These are phyloP conservation scores for Solanum clarkiae DNA, from an alignment of 257 asterid species.

Conservation along the genomic window DNA sequence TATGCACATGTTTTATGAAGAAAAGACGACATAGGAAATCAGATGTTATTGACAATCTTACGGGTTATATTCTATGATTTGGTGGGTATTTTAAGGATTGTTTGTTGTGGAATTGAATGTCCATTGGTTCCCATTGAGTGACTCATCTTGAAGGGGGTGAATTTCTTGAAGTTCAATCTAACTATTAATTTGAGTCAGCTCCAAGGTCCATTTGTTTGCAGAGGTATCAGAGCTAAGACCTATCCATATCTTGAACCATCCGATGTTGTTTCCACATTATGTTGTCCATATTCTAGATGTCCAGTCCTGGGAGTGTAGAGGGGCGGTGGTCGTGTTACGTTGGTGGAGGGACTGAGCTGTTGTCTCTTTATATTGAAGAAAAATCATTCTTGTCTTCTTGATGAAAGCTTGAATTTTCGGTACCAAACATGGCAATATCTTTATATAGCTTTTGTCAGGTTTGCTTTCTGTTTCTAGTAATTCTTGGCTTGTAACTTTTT, in stretches of 20 bases:
- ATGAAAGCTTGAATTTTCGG: neutral
- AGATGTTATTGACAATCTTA: neutral
- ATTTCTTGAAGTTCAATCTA: neutral
- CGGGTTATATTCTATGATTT: neutral
- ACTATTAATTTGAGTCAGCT: neutral
- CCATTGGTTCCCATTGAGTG: neutral
- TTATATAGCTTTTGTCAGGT: neutral
- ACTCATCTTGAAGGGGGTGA: slow-evolving; percentile 2
- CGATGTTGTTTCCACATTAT: neutral
- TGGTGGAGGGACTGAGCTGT: neutral
- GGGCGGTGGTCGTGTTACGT: neutral
- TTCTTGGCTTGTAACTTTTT: neutral
- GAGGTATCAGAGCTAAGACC: neutral
- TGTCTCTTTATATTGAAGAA: neutral
- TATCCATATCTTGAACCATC: neutral
- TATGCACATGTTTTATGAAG: neutral
- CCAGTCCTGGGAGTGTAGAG: neutral
- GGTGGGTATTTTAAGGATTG: neutral
- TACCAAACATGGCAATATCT: neutral
- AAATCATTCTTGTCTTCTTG: neutral
- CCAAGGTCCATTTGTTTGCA: neutral
- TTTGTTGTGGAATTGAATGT: neutral
- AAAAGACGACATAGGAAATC: neutral
- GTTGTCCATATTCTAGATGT: neutral
- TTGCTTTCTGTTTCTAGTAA: neutral